These are phyloP conservation scores for Phylloporus arenicola DNA, from an alignment of 768 basidiomycete genomes.

Conservation along the genomic window DNA sequence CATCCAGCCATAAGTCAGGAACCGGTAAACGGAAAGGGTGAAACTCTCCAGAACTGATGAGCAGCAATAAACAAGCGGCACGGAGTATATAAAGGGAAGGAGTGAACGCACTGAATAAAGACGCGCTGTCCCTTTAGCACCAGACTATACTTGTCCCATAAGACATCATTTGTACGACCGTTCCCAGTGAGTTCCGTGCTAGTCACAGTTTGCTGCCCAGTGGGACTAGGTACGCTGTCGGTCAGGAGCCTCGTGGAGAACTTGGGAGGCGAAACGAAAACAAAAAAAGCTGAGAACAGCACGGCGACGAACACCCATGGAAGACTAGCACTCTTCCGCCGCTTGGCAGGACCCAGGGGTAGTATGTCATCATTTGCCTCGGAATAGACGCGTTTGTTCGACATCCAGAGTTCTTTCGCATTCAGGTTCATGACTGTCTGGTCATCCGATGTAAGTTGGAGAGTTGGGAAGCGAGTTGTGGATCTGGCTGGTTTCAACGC, in stretches of 20 bases:
- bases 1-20: constrained; percentile 74
- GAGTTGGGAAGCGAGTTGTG: background rate
- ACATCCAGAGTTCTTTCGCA: background rate
- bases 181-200: constrained; percentile 20
- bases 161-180: constrained; percentile 35
- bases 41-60: constrained; percentile 71
- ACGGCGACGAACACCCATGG: constrained; percentile 12
- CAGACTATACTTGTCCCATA: constrained; percentile 70
- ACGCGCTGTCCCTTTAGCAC: constrained; percentile 63
- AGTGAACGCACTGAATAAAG: constrained; percentile 59
- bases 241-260: background rate
- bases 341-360: background rate
- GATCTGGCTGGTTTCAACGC: too few species aligned
- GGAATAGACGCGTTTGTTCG: constrained; percentile 1
- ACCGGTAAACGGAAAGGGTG: constrained; percentile 80
- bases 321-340: constrained; percentile 3
- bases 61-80: background rate
- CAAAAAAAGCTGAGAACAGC: constrained; percentile 13
- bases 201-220: background rate
- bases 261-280: constrained; percentile 14
- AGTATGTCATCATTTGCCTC: background rate
- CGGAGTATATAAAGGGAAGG: background rate
- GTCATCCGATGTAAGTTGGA: background rate
- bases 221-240: background rate
- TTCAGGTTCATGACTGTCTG: constrained; percentile 2